These are phyloP conservation scores for Tetragonia tetragonoides DNA, from an alignment of 148 eudicot genomes.

Conservation along the genomic window DNA sequence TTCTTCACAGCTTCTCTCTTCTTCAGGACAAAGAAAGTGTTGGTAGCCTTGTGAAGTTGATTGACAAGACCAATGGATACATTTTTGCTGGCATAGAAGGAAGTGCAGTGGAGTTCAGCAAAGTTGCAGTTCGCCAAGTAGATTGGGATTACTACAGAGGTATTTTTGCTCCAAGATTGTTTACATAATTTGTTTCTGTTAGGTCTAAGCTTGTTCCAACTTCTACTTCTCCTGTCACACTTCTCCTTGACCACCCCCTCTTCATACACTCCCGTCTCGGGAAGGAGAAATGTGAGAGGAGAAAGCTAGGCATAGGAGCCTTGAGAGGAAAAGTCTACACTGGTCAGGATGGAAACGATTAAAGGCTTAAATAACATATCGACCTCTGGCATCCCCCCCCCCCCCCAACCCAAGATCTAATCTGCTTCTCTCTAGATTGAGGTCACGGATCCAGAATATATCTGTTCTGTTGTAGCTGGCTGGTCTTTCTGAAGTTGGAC, in stretches of 20 bases:
- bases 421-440: no score
- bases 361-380: background rate
- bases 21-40: slow-evolving; percentile 94
- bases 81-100: slow-evolving; percentile 78
- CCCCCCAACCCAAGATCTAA: background rate
- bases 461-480: background rate
- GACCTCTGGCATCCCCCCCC: no score
- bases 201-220: background rate
- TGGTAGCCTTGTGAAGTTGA: slow-evolving; percentile 74
- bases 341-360: slow-evolving; percentile 1
- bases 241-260: no score
- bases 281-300: no score
- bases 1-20: background rate
- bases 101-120: slow-evolving; percentile 87
- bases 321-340: background rate
- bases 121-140: slow-evolving; percentile 71
- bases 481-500: background rate
- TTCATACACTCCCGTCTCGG: no score
- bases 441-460: background rate
- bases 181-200: background rate
- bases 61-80: slow-evolving; percentile 89
- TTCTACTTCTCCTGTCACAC: background rate
- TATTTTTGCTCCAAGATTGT: slow-evolving; percentile 43
- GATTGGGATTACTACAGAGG: slow-evolving; percentile 97
- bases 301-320: no score